These are phyloP conservation scores for Phytophthora cryptogea DNA, from an alignment of 352 stramenopile species.

Conservation along the genomic window DNA sequence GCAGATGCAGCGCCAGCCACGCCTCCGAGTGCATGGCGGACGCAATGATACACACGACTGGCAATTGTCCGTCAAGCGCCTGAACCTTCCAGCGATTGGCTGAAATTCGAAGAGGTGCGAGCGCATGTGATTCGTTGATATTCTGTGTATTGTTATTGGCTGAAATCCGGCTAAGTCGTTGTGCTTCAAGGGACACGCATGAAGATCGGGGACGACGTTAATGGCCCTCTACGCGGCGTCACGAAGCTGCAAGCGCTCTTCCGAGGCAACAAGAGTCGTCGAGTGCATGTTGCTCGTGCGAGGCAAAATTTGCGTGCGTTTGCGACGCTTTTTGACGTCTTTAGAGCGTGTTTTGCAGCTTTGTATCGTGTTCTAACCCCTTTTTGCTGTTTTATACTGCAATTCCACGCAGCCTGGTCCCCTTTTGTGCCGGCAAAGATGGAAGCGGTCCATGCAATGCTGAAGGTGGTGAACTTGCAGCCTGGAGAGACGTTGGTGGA, in stretches of 20 bases:
- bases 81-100: constrained; percentile 13
- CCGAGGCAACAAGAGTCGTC: constrained; percentile 50
- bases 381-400: constrained; percentile 3
- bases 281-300: constrained; percentile 61
- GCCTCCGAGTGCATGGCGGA: constrained; percentile 26
- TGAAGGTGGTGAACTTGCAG: constrained; percentile 44
- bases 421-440: constrained; percentile 68
- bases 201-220: constrained; percentile 14
- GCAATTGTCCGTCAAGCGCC: constrained; percentile 9
- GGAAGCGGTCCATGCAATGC: constrained; percentile 58
- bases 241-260: constrained; percentile 63
- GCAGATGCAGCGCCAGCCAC: constrained; percentile 44
- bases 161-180: constrained; percentile 10
- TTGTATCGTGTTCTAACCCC: neutral
- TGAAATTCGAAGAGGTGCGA: constrained; percentile 9
- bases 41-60: constrained; percentile 17
- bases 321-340: neutral
- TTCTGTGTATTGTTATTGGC: neutral
- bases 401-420: constrained; percentile 53
- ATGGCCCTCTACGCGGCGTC: constrained; percentile 14
- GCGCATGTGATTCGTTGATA: constrained; percentile 4
- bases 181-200: constrained; percentile 6
- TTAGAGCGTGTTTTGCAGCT: neutral
- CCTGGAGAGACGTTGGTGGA: constrained; percentile 57
- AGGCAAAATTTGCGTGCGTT: constrained; percentile 51